Conservation (phyloP, 805 yeast genomes). For the Jamesozyma piceae region DNA sequence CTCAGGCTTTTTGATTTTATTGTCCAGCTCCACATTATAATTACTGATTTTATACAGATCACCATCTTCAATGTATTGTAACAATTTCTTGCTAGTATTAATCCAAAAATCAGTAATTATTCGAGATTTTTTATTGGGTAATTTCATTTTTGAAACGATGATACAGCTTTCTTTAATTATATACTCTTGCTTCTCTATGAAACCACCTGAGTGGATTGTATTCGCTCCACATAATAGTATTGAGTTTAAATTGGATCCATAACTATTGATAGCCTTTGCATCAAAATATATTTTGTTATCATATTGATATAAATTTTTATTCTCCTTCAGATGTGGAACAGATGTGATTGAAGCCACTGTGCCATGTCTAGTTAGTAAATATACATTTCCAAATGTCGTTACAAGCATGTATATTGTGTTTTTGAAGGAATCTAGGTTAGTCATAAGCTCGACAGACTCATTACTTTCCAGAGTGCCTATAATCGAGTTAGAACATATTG, state of each 20-base stretch:
- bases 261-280: background rate
- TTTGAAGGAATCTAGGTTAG: background rate
- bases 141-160: background rate
- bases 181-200: background rate
- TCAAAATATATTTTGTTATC: background rate
- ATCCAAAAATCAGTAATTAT: background rate
- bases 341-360: background rate
- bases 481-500: no score
- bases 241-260: background rate
- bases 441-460: background rate
- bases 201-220: background rate
- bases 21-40: background rate
- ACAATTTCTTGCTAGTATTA: background rate
- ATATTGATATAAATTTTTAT: background rate
- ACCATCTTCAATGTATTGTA: background rate
- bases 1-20: background rate
- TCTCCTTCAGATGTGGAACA: background rate
- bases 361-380: background rate
- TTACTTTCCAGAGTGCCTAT: background rate
- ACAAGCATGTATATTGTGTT: background rate
- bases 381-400: background rate
- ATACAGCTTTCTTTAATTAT: background rate
- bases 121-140: background rate
- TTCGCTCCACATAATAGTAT: background rate
- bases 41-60: background rate